phyloP scores from a whole-genome alignment of 2,329 filamentous ascomycete species.

The Calonectria pauciramosa region DNA sequence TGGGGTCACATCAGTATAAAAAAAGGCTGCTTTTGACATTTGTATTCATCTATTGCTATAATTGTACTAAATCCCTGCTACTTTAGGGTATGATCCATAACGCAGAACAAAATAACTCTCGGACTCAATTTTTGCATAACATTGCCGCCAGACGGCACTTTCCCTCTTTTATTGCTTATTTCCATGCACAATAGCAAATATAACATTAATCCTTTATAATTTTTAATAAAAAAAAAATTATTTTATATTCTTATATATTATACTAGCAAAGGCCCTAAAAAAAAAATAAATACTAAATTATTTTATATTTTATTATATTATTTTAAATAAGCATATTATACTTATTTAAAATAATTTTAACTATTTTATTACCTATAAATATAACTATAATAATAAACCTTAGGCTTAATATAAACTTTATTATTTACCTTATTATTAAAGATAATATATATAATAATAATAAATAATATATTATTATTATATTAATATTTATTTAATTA shows the following conservation, averaged over 20 bases:
- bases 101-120: too few species aligned
- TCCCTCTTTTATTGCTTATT: neutral
- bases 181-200: neutral
- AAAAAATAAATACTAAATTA: too few species aligned
- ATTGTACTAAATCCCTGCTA: neutral
- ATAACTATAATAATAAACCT: neutral
- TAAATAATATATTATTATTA: neutral
- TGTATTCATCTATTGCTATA: too few species aligned
- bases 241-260: too few species aligned
- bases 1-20: too few species aligned
- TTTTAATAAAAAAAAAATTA: too few species aligned
- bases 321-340: neutral
- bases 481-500: neutral
- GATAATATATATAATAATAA: neutral
- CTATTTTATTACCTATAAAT: neutral
- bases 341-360: neutral
- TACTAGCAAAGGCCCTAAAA: too few species aligned
- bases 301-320: too few species aligned
- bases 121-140: neutral
- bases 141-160: neutral
- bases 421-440: neutral
- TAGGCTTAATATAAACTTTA: too few species aligned
- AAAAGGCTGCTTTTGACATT: too few species aligned
- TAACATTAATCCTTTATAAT: neutral
- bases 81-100: too few species aligned